Evolutionary conservation across 352 stramenopile genomes (phyloP).

Genomic region (Peronosclerospora sorghi): DNA sequence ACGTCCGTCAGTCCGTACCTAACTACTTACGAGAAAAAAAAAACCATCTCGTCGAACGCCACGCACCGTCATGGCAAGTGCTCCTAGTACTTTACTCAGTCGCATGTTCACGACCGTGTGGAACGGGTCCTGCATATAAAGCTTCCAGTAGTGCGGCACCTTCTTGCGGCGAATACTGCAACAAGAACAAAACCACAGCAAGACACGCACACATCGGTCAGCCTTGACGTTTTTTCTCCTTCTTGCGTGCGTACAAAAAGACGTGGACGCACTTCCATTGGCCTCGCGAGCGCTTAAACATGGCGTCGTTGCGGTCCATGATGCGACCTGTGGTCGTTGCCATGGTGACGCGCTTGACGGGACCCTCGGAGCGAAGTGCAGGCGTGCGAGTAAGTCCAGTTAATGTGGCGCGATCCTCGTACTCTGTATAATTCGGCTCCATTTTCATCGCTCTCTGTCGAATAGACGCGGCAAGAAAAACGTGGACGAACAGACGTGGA

Average conservation of each 20-base stretch:
- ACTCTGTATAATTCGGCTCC: conserved; percentile 41
- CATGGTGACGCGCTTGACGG: conserved; percentile 14
- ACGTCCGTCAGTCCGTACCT: background rate
- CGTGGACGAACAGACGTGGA: no score
- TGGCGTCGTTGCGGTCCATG: conserved; percentile 59
- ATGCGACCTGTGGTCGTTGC: conserved; percentile 39
- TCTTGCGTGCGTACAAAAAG: background rate
- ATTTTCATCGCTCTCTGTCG: conserved; percentile 18
- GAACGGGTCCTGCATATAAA: conserved; percentile 79
- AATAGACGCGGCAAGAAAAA: no score
- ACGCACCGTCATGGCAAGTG: conserved; percentile 20
- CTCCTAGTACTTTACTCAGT: conserved; percentile 60
- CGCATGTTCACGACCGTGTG: conserved; percentile 76
- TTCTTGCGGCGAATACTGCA: conserved; percentile 66
- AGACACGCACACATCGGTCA: conserved; percentile 3
- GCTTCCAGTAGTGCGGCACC: conserved; percentile 69
- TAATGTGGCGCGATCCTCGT: conserved; percentile 19
- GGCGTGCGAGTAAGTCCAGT: conserved; percentile 7
- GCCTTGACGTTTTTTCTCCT: background rate
- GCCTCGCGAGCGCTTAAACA: conserved; percentile 56
- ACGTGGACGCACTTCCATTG: conserved; percentile 58
- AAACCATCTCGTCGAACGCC: no score
- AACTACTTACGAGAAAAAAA: background rate
- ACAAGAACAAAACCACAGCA: no score
- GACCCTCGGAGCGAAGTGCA: conserved; percentile 11